Conservation (phyloP, 2,329 filamentous ascomycete species). For the Lecanicillium sp. region DNA sequence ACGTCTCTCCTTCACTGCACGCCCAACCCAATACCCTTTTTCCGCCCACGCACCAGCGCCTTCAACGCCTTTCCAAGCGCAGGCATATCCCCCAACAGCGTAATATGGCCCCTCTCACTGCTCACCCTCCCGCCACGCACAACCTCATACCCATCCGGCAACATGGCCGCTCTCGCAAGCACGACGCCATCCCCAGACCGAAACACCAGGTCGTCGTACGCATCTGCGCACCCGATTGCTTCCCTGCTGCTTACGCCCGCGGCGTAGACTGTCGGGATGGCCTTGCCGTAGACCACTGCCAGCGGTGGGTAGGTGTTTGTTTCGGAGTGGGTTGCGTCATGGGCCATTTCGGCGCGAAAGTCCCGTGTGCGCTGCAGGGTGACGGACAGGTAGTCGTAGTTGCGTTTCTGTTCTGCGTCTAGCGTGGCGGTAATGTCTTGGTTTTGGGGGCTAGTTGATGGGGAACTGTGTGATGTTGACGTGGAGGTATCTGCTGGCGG, state of each 20-base stretch:
- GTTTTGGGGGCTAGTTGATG: neutral
- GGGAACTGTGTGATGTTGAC: no score
- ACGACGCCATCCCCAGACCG: slow-evolving; percentile 85
- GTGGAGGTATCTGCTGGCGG: no score
- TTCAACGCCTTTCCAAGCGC: slow-evolving; percentile 68
- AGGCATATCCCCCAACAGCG: slow-evolving; percentile 74
- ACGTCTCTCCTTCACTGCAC: no score
- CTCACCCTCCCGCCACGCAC: slow-evolving; percentile 67
- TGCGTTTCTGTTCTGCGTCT: slow-evolving; percentile 21
- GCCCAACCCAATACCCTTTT: slow-evolving; percentile 64
- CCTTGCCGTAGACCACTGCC: slow-evolving; percentile 78
- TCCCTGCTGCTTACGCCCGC: slow-evolving; percentile 67
- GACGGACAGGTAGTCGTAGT: slow-evolving; percentile 60
- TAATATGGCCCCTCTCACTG: slow-evolving; percentile 80
- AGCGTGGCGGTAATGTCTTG: slow-evolving; percentile 10
- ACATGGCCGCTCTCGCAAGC: slow-evolving; percentile 75
- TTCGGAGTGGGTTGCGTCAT: slow-evolving; percentile 47
- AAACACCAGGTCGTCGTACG: slow-evolving; percentile 82
- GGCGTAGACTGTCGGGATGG: slow-evolving; percentile 75
- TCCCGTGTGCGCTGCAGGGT: slow-evolving; percentile 61
- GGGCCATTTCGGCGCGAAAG: slow-evolving; percentile 70
- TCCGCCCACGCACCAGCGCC: slow-evolving; percentile 58
- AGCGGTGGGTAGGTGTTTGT: slow-evolving; percentile 75
- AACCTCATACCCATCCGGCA: slow-evolving; percentile 69
- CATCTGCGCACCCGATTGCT: slow-evolving; percentile 65